Evolutionary conservation across 2,329 filamentous ascomycete genomes (phyloP).

Genomic region (Beauveria sp.): DNA sequence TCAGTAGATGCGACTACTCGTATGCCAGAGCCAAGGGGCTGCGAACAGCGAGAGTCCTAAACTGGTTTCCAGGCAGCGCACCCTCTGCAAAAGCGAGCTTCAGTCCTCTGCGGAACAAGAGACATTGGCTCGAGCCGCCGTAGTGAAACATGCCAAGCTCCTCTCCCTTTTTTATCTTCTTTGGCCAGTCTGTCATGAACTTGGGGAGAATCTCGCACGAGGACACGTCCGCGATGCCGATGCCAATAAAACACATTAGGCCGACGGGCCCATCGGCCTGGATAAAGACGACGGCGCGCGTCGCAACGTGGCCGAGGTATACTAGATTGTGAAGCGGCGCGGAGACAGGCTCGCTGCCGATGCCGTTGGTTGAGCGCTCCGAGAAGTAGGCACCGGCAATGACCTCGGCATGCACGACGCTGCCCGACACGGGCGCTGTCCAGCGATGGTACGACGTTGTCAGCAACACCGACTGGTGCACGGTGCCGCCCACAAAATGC

Average conservation of each 20-base stretch:
- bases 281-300: constrained; percentile 59
- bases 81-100: constrained; percentile 22
- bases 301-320: constrained; percentile 56
- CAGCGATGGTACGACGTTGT: constrained; percentile 60
- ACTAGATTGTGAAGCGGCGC: constrained; percentile 39
- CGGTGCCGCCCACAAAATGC: constrained; percentile 50
- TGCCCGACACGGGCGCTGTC: constrained; percentile 56
- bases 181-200: constrained; percentile 3
- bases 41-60: neutral
- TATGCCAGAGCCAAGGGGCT: neutral
- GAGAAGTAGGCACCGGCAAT: constrained; percentile 57
- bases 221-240: constrained; percentile 66
- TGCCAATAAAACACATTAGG: constrained; percentile 57
- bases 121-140: constrained; percentile 57
- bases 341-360: constrained; percentile 7
- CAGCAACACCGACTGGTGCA: constrained; percentile 61
- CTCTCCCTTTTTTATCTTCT: constrained; percentile 47
- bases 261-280: constrained; percentile 59
- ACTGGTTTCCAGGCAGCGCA: constrained; percentile 12
- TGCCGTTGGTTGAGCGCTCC: constrained; percentile 27
- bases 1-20: neutral
- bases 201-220: constrained; percentile 47
- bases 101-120: constrained; percentile 52
- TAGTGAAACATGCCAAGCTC: constrained; percentile 68
- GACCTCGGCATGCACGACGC: constrained; percentile 43